Evolutionary conservation across 2,329 filamentous ascomycete species (phyloP), one percentile per base, ranked within the genome.

Genomic region (Penicillium sp.): DNA sequence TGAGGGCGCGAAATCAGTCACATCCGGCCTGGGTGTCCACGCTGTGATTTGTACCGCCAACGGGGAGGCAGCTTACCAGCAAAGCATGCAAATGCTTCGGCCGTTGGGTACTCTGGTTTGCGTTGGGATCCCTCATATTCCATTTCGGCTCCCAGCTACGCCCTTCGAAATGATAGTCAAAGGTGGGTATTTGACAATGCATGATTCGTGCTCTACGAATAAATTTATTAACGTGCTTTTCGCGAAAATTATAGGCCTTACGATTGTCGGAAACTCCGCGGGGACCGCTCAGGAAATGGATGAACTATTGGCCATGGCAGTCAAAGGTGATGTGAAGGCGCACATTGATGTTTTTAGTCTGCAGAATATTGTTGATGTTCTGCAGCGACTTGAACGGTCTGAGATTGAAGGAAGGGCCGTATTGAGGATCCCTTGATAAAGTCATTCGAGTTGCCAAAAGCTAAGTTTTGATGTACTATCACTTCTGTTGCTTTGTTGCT

Each of bases 81-180:
- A 80, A 55, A 78, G 77, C 33, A 72, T 78, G 54, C 69, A 72
- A 11, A 69, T 81, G 45, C 68, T 79, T n/a, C 71, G 78, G 10
- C 75, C 75, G 7, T 71, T 75, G n/a, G 79, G 79, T 0, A 78
- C 80, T 0, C 70, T 81, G 35, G 78, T 81, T 1, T 81, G 78
- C 33, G 78, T 81, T 4, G 79, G 79, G 1, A 71, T 81, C 37
- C 79, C 79, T 10, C 77, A 73, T 47, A 65, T 70, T 4, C 72
- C 71, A 3, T 80, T 78, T 59, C 72, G 73, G 61, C 69, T 81
- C 19, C 78, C 78, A 5, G 77, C 78, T 58, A 76, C 75, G 6
- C 79, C 79, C 0, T 75, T 81, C 25, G 75, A 79, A 29, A 80
- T 81, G 73, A 77, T 78, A 37, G 77, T 79, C 26, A 75, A 74